These are phyloP conservation scores for Pyrrhoderma lamaoense DNA, from an alignment of 1,284 basidiomycete species.

Conservation along the genomic window DNA sequence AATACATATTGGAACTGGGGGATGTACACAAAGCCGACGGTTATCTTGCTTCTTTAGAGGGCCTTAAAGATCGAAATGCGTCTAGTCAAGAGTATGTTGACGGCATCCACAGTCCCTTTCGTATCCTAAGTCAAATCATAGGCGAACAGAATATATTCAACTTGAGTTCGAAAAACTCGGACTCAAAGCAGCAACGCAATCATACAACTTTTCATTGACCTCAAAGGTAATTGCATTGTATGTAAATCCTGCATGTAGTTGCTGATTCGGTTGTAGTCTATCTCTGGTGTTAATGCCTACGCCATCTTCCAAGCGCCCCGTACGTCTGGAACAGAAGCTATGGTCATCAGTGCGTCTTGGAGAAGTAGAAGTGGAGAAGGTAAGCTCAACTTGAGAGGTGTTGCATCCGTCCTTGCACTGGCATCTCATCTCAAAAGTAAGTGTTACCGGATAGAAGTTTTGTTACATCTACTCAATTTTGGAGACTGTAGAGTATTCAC, in stretches of 20 bases:
- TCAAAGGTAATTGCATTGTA: slow-evolving; percentile 31
- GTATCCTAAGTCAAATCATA: slow-evolving; percentile 27
- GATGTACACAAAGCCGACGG: slow-evolving; percentile 80
- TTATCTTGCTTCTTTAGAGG: slow-evolving; percentile 66
- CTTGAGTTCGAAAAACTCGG: slow-evolving; percentile 65
- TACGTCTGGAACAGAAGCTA: slow-evolving; percentile 83
- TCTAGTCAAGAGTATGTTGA: slow-evolving; percentile 61
- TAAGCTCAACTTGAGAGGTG: slow-evolving; percentile 76
- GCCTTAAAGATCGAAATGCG: slow-evolving; percentile 53
- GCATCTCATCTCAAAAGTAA: slow-evolving; percentile 78
- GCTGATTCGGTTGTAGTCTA: slow-evolving; percentile 29
- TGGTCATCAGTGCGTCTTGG: slow-evolving; percentile 88
- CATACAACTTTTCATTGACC: slow-evolving; percentile 50
- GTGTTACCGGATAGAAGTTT: slow-evolving; percentile 21
- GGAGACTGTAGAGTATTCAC: slow-evolving; percentile 59
- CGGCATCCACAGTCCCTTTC: slow-evolving; percentile 3
- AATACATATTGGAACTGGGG: slow-evolving; percentile 85
- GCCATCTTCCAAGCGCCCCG: slow-evolving; percentile 79
- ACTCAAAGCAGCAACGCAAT: slow-evolving; percentile 59
- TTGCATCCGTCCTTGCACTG: slow-evolving; percentile 76
- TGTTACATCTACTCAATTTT: slow-evolving; percentile 6
- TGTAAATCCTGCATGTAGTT: slow-evolving; percentile 18
- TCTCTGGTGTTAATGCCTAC: slow-evolving; percentile 73
- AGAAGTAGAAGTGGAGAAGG: slow-evolving; percentile 55
- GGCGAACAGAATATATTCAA: slow-evolving; percentile 52